Evolutionary conservation across 345 rosid species (phyloP), one percentile per base, ranked within the genome.

Genomic region (Rhizophora apiculata): DNA sequence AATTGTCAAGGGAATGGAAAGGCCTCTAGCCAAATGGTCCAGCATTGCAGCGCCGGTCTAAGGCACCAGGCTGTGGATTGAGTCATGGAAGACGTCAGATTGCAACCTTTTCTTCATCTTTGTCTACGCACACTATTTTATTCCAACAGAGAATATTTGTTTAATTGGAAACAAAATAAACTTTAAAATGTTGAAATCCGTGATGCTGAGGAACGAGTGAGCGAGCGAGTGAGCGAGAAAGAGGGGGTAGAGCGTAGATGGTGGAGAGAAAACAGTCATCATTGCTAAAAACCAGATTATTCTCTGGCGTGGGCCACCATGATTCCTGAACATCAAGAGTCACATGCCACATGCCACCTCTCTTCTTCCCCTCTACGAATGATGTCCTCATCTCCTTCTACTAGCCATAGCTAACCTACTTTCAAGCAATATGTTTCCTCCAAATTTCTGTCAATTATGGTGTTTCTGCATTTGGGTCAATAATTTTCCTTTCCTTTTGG

Each of bases 261-360:
- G 77, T 6, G n/a, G 68, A 62, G n/a, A 56, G 39, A 51, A 43
- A 69, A 69, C 67, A 61, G 68, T 62, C 68, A 81, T 84, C 68
- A 84, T 77, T 81, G 78, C 85, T 79, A 84, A 77, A 81, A 76
- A 82, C 82, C 85, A 84, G 84, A 82, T 81, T 81, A 85, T 82
- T 85, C 89, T 72, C 87, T 82, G 85, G 82, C 81, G 80, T 82
- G 89, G 92, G 88, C 87, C 92, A 72, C 79, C 79, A 74, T 80
- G 74, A 84, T 88, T 79, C 85, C 85, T 62, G 81, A 81, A 81
- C 65, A 80, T 83, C 83, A 67, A 78, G 77, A 52, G 72, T 82
- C 89, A 83, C 85, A 81, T 79, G 78, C 79, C 86, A 76, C 82
- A 74, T 62, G 73, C 74, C 73, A 67, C 69, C 55, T 71, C 67